Percentiles rank a stretch among this genome's conserved stretches.
Evolutionary conservation across 225 moss, liverwort and hornwort species (phyloP).

Genomic region (Pseudoscleropodium purum): DNA sequence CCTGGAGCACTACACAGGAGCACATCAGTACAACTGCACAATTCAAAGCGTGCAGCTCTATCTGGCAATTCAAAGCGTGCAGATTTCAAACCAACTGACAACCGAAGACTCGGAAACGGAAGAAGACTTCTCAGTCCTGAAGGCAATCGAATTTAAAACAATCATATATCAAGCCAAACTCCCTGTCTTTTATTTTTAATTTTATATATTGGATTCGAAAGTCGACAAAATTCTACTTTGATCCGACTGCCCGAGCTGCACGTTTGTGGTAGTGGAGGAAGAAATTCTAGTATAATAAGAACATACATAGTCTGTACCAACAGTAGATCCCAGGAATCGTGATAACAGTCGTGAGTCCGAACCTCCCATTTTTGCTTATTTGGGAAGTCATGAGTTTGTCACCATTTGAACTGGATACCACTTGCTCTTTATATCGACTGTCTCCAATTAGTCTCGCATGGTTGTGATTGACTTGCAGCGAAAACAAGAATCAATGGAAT

Average conservation of each 20-base stretch:
- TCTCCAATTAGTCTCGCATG: neutral
- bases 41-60: neutral
- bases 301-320: neutral
- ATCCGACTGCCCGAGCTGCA: neutral
- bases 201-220: neutral
- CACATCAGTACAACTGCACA: neutral
- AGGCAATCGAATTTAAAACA: neutral
- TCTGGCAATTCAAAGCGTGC: neutral
- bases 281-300: neutral
- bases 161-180: neutral
- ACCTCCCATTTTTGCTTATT: neutral
- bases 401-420: neutral
- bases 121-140: neutral
- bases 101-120: slow-evolving; percentile 11
- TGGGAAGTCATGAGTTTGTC: neutral
- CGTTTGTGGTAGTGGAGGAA: neutral
- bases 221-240: neutral
- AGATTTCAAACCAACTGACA: slow-evolving; percentile 2
- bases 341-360: neutral
- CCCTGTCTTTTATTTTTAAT: neutral
- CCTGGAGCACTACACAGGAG: neutral
- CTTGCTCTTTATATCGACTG: neutral
- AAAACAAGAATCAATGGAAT: neutral
- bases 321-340: slow-evolving; percentile 12
- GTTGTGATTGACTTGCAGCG: neutral